Evolutionary conservation across 2,329 filamentous ascomycete species (phyloP), one percentile per base, ranked within the genome.

Genomic region (Alternaria novae-zelandiae): DNA sequence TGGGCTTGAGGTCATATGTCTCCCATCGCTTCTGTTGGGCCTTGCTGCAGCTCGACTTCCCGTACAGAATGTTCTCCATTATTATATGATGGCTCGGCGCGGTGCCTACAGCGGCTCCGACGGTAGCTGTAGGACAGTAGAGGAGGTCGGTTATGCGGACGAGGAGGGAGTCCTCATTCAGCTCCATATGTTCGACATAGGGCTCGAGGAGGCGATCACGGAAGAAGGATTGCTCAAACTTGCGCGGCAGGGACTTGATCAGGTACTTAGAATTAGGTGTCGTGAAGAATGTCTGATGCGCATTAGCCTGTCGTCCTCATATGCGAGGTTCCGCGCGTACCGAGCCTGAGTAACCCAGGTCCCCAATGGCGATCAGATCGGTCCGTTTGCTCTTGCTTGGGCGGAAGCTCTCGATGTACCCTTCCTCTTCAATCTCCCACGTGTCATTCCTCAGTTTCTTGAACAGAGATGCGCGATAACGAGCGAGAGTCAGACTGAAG

Each of bases 61-160:
- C 90, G 65, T 86, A 87, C 23, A 92, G 81, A 3, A 92, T 83
- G 73, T 93, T 93, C 76, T 93, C 91, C 91, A 93, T 93, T 71
- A 93, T 84, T 63, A 93, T 90, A 72, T 93, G 90, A 68, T 92
- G 90, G 1, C 87, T 88, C 0, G 91, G 90, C 0, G 89, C 87
- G 1, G 85, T 79, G 5, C 89, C 85, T 0, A 92, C 68, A 0
- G 88, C 70, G 2, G 86, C 84, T 1, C 90, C 91, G 1, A 93
- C 72, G 0, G 88, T 88, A 0, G 78, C 70, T 10, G 85, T 83
- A 0, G 85, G 83, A 0, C 85, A 84, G 55, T 87, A 85, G 0
- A 92, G 82, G 61, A 93, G 88, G 75, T 93, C 90, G 23, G 88
- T 91, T 70, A 93, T 93, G 54, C 90, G 88, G 6, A 92, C 87